A percentile compares a stretch with the other conserved stretches of the same genome.
These are phyloP conservation scores for Aegilops bicornis DNA, from an alignment of 176 grass and related monocot species.

Conservation along the genomic window DNA sequence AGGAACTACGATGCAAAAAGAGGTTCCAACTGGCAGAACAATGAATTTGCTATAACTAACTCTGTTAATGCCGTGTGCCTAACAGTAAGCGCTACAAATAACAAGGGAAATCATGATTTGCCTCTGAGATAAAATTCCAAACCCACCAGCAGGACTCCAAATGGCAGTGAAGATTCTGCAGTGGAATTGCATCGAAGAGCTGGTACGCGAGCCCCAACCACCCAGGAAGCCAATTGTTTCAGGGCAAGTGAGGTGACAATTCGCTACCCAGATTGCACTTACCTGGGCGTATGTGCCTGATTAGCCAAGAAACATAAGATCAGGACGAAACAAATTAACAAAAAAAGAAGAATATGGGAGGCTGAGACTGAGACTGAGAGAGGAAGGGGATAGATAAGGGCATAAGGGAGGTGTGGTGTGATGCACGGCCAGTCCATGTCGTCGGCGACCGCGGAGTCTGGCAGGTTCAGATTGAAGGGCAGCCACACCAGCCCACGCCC, in stretches of 20 bases:
- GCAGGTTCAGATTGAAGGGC: no score
- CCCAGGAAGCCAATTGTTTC: background rate
- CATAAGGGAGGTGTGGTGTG: slow-evolving; percentile 14
- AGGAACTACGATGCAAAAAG: background rate
- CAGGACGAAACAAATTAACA: background rate
- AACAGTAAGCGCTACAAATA: background rate
- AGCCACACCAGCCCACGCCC: no score
- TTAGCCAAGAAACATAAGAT: background rate
- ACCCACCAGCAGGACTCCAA: background rate
- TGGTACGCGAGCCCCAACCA: background rate
- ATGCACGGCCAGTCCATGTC: no score
- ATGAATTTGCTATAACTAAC: background rate
- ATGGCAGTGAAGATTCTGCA: background rate
- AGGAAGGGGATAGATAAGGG: background rate
- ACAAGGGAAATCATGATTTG: background rate
- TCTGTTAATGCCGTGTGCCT: background rate
- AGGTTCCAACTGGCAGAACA: background rate
- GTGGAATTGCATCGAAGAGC: slow-evolving; percentile 15
- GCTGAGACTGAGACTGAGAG: background rate
- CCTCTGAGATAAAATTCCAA: background rate
- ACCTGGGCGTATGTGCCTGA: background rate
- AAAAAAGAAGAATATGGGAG: background rate
- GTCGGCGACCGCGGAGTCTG: no score
- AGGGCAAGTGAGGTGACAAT: background rate
- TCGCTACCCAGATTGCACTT: background rate